Evolutionary conservation across 2,329 filamentous ascomycete species (phyloP), one percentile per base, ranked within the genome.

Genomic region (Didymella keratinophila): DNA sequence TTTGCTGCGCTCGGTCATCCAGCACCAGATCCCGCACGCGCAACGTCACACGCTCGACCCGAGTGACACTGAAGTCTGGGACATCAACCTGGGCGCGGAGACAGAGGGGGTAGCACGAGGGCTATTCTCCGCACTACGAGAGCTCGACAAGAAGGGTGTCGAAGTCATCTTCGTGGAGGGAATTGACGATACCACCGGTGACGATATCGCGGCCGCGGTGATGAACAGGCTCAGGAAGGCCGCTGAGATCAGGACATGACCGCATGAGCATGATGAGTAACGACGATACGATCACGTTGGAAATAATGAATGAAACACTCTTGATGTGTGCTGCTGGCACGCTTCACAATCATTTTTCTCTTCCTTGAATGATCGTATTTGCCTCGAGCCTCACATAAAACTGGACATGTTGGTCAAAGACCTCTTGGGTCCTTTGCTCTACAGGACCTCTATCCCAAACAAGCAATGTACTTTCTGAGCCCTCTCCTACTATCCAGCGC

Each of bases 121-220:
- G 0, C 81, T 99, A 14, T 99, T 99, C 75, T 91, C 92, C 12
- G 91, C 92, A 1, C 80, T 99, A 52, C 84, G 95, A 52, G 91
- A 93, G 66, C 84, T 99, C 62, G 95, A 99, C 75, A 86, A 88
- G 69, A 83, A 87, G 62, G 86, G 87, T 28, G 92, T 92, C 4
- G 88, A 95, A 72, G 83, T 90, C 20, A 97, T 99, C 51, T 91
- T 93, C 67, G 92, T 98, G 11, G 95, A 99, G 75, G 94, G 94
- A 2, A 90, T 97, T 56, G 77, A 81, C 20, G 82, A 87, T 60
- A 90, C 91, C 52, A 67, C 73, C 59, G 87, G 89, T 58, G 88
- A 90, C 30, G 91, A 95, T 73, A 89, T 95, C 67, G 92, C 93
- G 20, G 91, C 92, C 23, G 95, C 81, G 3, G 76, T 83, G 20